These are phyloP conservation scores for Boletus pseudopeckii DNA, from an alignment of 768 basidiomycete species.

Conservation along the genomic window DNA sequence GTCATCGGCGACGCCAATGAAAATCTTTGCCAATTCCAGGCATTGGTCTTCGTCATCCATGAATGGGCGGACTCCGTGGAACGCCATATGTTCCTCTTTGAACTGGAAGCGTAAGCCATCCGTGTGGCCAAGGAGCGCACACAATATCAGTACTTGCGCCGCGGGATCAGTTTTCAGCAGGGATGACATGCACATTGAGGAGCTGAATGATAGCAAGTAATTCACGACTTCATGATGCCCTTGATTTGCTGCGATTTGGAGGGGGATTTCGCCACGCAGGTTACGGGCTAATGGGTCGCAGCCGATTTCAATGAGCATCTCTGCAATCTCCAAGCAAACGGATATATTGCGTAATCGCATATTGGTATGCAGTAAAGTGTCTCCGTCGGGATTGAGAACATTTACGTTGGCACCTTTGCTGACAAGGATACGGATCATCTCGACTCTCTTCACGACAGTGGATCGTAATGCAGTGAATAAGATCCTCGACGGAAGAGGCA, in stretches of 20 bases:
- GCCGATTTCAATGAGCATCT: background rate
- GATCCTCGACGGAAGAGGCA: too few relatives aligned
- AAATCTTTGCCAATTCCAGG: background rate
- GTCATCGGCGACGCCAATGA: background rate
- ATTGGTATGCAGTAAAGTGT: background rate
- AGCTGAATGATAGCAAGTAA: background rate
- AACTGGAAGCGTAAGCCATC: background rate
- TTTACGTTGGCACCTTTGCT: background rate
- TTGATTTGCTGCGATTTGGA: background rate
- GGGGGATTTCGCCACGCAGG: background rate
- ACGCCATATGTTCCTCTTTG: background rate
- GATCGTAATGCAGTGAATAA: background rate
- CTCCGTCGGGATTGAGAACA: background rate
- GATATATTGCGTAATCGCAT: background rate
- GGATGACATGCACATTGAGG: background rate
- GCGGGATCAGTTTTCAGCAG: background rate
- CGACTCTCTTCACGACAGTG: background rate
- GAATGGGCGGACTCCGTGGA: background rate
- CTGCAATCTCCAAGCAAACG: background rate
- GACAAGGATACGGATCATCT: constrained; percentile 2
- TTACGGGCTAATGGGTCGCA: background rate
- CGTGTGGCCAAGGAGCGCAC: background rate
- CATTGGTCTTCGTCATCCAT: background rate
- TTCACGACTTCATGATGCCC: background rate
- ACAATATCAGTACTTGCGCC: background rate